phyloP scores from a whole-genome alignment of 1,139 yeast species.

The Blastobotrys arbuscula region DNA sequence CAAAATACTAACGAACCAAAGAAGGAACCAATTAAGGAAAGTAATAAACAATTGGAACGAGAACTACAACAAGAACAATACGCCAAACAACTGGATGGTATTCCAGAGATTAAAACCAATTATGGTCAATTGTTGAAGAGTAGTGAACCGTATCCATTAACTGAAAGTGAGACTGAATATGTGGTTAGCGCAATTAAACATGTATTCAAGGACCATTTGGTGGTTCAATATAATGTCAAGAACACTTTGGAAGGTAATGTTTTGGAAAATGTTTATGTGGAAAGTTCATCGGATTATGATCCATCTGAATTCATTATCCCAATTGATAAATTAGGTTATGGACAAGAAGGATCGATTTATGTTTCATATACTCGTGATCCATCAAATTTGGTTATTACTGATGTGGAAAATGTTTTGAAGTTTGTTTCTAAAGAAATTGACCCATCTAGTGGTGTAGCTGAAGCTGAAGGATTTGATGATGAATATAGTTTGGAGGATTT shows the following conservation, averaged over 20 bases:
- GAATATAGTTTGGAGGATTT: slow-evolving; percentile 87
- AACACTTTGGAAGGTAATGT: slow-evolving; percentile 78
- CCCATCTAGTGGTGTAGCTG: slow-evolving; percentile 68
- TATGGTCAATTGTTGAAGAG: slow-evolving; percentile 77
- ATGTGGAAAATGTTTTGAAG: slow-evolving; percentile 63
- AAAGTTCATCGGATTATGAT: slow-evolving; percentile 50
- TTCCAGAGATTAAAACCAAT: slow-evolving; percentile 56
- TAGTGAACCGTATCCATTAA: slow-evolving; percentile 61
- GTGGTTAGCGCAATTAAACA: slow-evolving; percentile 83
- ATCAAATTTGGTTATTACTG: slow-evolving; percentile 40
- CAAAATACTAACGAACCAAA: slow-evolving; percentile 18
- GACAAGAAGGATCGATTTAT: slow-evolving; percentile 67
- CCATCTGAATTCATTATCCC: slow-evolving; percentile 67
- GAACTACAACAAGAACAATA: slow-evolving; percentile 51
- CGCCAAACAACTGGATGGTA: slow-evolving; percentile 57
- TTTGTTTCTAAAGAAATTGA: slow-evolving; percentile 79
- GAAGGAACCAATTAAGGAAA: slow-evolving; percentile 13
- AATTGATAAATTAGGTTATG: slow-evolving; percentile 65
- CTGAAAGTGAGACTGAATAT: slow-evolving; percentile 92
- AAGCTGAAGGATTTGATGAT: slow-evolving; percentile 89
- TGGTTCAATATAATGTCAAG: slow-evolving; percentile 76
- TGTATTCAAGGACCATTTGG: slow-evolving; percentile 67
- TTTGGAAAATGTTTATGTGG: slow-evolving; percentile 73
- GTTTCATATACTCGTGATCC: slow-evolving; percentile 64
- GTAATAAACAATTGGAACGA: slow-evolving; percentile 29